phyloP scores from a whole-genome alignment of 2,329 filamentous ascomycete genomes.

The Penicillium sp. region DNA sequence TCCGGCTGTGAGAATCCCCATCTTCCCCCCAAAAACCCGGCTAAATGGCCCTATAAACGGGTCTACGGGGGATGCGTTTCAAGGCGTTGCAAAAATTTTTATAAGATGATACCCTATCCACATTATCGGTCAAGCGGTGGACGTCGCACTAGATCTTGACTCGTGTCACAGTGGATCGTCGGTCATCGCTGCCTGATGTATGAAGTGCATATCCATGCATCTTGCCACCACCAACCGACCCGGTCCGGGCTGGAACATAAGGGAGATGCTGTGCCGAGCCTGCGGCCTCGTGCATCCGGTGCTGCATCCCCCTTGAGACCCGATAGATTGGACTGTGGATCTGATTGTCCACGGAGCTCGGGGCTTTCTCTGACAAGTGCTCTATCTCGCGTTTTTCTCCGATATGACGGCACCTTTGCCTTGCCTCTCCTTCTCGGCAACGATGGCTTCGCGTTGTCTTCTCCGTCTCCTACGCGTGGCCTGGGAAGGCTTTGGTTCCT shows the following conservation, averaged over 20 bases:
- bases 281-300: background rate
- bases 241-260: background rate
- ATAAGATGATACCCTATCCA: background rate
- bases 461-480: background rate
- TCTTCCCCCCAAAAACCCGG: background rate
- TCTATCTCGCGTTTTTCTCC: background rate
- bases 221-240: background rate
- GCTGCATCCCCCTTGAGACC: background rate
- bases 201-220: background rate
- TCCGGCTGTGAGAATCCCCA: background rate
- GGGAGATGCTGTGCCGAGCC: background rate
- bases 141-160: background rate
- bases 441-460: background rate
- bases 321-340: conserved; percentile 3
- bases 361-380: background rate
- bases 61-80: background rate
- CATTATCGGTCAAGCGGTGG: background rate
- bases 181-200: background rate
- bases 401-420: background rate
- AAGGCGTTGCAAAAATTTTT: background rate
- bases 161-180: background rate
- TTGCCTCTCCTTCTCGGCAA: background rate
- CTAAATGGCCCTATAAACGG: background rate
- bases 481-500: background rate
- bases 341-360: background rate